A percentile compares a stretch with the other conserved stretches of the same genome.
Conservation (phyloP, 2,329 filamentous ascomycete species). For the Trichoderma sp. region DNA sequence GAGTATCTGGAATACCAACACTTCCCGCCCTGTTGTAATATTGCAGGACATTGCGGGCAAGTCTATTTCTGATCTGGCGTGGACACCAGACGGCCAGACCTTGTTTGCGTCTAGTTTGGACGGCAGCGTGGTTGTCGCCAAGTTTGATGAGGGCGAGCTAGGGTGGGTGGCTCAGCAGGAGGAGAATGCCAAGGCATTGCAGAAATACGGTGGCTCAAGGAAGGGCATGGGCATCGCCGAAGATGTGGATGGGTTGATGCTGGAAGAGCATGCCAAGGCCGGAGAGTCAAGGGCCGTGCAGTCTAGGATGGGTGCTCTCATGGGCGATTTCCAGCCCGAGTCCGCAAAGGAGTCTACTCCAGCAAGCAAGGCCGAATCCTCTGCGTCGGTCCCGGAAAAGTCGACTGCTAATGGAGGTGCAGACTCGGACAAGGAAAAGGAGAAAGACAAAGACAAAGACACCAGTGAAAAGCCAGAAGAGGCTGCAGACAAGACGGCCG, state of each 20-base stretch:
- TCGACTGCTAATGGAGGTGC: slow-evolving; percentile 39
- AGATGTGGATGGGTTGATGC: slow-evolving; percentile 79
- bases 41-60: slow-evolving; percentile 86
- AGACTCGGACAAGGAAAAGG: slow-evolving; percentile 34
- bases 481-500: slow-evolving; percentile 51
- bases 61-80: slow-evolving; percentile 89
- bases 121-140: slow-evolving; percentile 76
- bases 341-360: slow-evolving; percentile 52
- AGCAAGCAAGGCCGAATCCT: slow-evolving; percentile 26
- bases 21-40: slow-evolving; percentile 84
- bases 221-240: slow-evolving; percentile 88
- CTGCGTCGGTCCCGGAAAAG: slow-evolving; percentile 31
- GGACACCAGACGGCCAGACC: slow-evolving; percentile 87
- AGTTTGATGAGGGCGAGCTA: slow-evolving; percentile 83
- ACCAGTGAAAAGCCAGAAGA: slow-evolving; percentile 41
- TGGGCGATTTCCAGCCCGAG: slow-evolving; percentile 73
- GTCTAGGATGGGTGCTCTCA: slow-evolving; percentile 95
- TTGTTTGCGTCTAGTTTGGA: slow-evolving; percentile 86
- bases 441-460: slow-evolving; percentile 9
- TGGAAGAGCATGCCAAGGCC: slow-evolving; percentile 90
- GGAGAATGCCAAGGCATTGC: slow-evolving; percentile 89
- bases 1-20: slow-evolving; percentile 97
- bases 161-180: slow-evolving; percentile 82
- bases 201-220: slow-evolving; percentile 86
- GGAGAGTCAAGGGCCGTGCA: slow-evolving; percentile 87